Percentiles rank a stretch among this genome's conserved stretches.
Conservation (phyloP, 345 rosid genomes). For the Pistacia atlantica region DNA sequence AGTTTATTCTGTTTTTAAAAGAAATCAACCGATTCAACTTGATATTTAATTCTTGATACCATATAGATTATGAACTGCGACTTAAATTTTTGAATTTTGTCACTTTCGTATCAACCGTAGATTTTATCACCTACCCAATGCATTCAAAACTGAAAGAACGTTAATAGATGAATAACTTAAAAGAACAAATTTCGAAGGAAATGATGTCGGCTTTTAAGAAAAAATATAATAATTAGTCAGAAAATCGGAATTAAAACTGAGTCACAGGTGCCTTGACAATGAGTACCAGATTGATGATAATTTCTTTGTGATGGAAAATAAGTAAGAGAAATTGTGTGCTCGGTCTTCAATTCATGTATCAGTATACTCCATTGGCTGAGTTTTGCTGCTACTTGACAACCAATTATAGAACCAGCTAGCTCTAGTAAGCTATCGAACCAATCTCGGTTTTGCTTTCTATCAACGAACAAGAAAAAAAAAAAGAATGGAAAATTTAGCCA, state of each 20-base stretch:
- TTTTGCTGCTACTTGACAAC: neutral
- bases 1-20: no score
- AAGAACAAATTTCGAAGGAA: neutral
- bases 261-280: neutral
- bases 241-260: neutral
- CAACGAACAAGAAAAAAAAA: neutral
- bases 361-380: neutral
- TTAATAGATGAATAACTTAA: neutral
- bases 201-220: neutral
- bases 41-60: no score
- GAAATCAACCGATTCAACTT: no score
- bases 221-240: neutral
- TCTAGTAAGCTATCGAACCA: neutral
- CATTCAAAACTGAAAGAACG: no score
- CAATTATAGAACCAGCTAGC: neutral
- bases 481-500: neutral
- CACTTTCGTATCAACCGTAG: no score
- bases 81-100: no score
- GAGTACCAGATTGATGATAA: neutral
- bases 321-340: neutral
- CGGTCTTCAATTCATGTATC: neutral
- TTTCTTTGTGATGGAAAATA: conserved; percentile 7
- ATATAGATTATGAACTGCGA: no score
- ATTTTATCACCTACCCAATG: no score
- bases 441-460: neutral